Percentiles rank a stretch among this genome's conserved stretches.
These are phyloP conservation scores for Breviolum minutum DNA, from an alignment of 73 alveolate genomes.

Conservation along the genomic window DNA sequence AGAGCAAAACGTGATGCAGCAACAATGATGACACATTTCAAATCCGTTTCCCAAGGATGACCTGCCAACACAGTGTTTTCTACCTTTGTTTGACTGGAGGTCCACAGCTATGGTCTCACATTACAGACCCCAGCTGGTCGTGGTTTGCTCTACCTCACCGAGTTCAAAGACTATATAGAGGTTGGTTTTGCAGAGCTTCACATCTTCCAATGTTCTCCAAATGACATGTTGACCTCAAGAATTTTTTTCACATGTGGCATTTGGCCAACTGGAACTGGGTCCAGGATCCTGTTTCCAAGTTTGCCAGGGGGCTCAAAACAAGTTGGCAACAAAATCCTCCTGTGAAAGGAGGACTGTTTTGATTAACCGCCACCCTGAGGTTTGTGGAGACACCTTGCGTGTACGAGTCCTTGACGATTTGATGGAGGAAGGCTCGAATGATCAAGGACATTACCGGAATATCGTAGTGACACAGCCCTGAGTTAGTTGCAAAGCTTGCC, in stretches of 20 bases:
- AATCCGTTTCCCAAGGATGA: no score
- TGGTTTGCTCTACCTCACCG: constrained; percentile 63
- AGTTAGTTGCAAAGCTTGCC: not conserved
- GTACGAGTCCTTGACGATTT: constrained; percentile 10
- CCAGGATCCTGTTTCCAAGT: constrained; percentile 40
- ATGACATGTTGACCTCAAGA: not conserved
- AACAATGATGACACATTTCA: no score
- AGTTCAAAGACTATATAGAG: constrained; percentile 69
- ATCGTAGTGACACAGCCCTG: not conserved
- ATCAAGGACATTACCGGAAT: not conserved
- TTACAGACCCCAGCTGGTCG: constrained; percentile 26
- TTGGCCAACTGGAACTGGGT: no score
- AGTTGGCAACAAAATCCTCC: not conserved
- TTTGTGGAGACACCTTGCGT: constrained; percentile 15
- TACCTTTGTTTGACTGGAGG: not conserved
- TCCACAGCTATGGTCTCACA: constrained; percentile 38
- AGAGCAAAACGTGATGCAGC: no score
- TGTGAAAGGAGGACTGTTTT: not conserved
- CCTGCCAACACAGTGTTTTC: no score
- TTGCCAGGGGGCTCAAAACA: not conserved
- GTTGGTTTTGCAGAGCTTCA: not conserved
- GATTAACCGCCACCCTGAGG: not conserved
- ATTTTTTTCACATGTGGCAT: no score
- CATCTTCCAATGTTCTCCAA: not conserved
- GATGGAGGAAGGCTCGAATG: constrained; percentile 42